Evolutionary conservation across 768 basidiomycete species (phyloP).

Genomic region (Rhizopogon roseolus): DNA sequence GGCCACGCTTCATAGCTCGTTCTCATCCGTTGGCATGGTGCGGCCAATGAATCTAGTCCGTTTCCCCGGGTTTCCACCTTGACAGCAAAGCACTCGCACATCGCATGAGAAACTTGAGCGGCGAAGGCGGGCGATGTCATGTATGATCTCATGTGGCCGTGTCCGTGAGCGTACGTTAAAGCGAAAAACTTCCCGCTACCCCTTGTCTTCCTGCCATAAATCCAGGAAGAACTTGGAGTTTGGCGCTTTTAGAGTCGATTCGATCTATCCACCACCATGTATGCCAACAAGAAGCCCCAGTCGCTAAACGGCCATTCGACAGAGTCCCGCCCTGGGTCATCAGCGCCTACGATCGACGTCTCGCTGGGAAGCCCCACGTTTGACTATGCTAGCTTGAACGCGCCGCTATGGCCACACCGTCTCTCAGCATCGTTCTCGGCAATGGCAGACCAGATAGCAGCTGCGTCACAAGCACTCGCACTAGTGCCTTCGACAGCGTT

Average conservation of each 20-base stretch:
- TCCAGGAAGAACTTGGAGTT: neutral
- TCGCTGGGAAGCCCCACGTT: slow-evolving; percentile 7
- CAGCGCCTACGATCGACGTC: slow-evolving; percentile 15
- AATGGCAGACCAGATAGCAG: slow-evolving; percentile 37
- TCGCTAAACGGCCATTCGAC: neutral
- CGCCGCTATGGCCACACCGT: slow-evolving; percentile 25
- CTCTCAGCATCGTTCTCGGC: slow-evolving; percentile 33
- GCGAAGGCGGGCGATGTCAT: neutral
- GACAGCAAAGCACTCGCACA: slow-evolving; percentile 7
- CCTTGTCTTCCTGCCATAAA: slow-evolving; percentile 1
- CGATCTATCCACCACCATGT: slow-evolving; percentile 1
- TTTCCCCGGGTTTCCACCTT: neutral
- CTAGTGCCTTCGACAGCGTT: slow-evolving; percentile 19
- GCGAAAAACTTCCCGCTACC: neutral
- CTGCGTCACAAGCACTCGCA: slow-evolving; percentile 34
- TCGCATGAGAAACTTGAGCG: slow-evolving; percentile 2
- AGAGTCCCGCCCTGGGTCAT: slow-evolving; percentile 8
- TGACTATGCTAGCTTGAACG: slow-evolving; percentile 1
- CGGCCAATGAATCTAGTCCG: neutral
- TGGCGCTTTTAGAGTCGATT: neutral
- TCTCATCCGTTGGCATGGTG: slow-evolving; percentile 7
- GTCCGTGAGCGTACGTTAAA: neutral
- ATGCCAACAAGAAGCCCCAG: neutral
- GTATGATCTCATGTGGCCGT: slow-evolving; percentile 5
- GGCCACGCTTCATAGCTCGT: slow-evolving; percentile 2